Evolutionary conservation across 2,329 filamentous ascomycete genomes (phyloP).

Genomic region (Diplodia scrobiculata): DNA sequence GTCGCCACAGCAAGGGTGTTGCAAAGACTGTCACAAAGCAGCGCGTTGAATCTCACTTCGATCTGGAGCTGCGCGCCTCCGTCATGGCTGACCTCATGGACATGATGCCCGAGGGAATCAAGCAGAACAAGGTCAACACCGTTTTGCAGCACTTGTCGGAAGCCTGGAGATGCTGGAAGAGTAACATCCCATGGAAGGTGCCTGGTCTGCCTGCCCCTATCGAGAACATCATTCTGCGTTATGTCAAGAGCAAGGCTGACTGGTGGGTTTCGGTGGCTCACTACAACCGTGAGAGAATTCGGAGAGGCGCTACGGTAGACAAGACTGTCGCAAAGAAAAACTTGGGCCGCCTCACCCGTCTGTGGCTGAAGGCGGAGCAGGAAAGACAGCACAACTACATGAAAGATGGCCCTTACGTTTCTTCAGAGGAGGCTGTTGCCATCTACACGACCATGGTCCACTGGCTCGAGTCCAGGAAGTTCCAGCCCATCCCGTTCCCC

Average conservation of each 20-base stretch:
- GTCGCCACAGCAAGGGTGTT: constrained; percentile 96
- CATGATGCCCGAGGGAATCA: constrained; percentile 99
- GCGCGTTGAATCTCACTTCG: constrained; percentile 97
- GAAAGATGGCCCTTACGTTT: constrained; percentile 98
- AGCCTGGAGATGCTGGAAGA: constrained; percentile 99
- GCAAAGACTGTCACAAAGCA: constrained; percentile 99
- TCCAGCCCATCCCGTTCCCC: constrained; percentile 97
- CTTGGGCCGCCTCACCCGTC: constrained; percentile 84
- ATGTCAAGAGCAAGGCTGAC: constrained; percentile 98
- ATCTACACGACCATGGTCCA: constrained; percentile 99
- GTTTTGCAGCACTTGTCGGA: constrained; percentile 96
- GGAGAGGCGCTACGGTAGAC: constrained; percentile 93
- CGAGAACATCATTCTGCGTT: constrained; percentile 97
- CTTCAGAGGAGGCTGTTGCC: constrained; percentile 95
- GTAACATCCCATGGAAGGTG: constrained; percentile 99
- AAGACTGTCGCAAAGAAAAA: constrained; percentile 99
- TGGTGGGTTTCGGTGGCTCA: constrained; percentile 99
- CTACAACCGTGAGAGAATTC: constrained; percentile 96
- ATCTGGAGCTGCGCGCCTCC: constrained; percentile 92
- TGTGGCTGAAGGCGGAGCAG: constrained; percentile 98
- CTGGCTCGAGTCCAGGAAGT: constrained; percentile 97
- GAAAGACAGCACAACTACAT: constrained; percentile 99
- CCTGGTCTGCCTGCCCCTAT: constrained; percentile 94
- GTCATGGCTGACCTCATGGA: constrained; percentile 99
- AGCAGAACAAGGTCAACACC: constrained; percentile 98